Evolutionary conservation across 371 early-diverging fungal genomes (phyloP).

Genomic region (Rhizomucor miehei): DNA sequence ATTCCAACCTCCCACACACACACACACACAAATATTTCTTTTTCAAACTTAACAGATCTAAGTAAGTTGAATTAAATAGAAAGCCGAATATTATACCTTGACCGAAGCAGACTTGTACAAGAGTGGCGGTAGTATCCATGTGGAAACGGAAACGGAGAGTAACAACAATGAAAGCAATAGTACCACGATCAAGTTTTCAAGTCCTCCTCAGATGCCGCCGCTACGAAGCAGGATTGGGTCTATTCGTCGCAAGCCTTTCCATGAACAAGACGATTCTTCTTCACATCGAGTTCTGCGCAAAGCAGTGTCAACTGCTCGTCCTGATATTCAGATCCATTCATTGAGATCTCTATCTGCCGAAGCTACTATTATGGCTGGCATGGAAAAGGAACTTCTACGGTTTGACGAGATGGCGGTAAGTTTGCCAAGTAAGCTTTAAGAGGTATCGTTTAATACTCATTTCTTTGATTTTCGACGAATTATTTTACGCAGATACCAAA

Average conservation of each 20-base stretch:
- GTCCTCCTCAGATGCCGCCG: slow-evolving; percentile 6
- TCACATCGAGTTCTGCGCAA: slow-evolving; percentile 19
- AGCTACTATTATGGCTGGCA: slow-evolving; percentile 37
- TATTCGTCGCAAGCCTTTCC: slow-evolving; percentile 4
- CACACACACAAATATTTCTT: no score
- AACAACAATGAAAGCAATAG: no score
- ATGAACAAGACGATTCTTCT: slow-evolving; percentile 6
- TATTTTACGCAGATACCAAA: slow-evolving; percentile 54
- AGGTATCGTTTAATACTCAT: background rate
- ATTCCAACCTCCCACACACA: no score
- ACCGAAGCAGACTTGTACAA: no score
- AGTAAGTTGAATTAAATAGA: no score
- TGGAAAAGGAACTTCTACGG: slow-evolving; percentile 56
- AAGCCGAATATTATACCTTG: no score
- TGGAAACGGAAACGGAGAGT: no score
- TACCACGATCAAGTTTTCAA: slow-evolving; percentile 6
- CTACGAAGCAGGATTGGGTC: slow-evolving; percentile 12
- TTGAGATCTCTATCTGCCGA: slow-evolving; percentile 38
- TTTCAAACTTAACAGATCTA: no score
- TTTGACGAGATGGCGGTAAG: slow-evolving; percentile 54
- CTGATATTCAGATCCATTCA: slow-evolving; percentile 23
- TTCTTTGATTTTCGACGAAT: no score
- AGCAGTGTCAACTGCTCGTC: slow-evolving; percentile 23
- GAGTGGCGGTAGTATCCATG: no score
- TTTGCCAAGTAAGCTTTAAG: background rate